Evolutionary conservation across 1,284 basidiomycete genomes (phyloP), one percentile per base, ranked within the genome.

Genomic region (Pulveroboletus sp.): DNA sequence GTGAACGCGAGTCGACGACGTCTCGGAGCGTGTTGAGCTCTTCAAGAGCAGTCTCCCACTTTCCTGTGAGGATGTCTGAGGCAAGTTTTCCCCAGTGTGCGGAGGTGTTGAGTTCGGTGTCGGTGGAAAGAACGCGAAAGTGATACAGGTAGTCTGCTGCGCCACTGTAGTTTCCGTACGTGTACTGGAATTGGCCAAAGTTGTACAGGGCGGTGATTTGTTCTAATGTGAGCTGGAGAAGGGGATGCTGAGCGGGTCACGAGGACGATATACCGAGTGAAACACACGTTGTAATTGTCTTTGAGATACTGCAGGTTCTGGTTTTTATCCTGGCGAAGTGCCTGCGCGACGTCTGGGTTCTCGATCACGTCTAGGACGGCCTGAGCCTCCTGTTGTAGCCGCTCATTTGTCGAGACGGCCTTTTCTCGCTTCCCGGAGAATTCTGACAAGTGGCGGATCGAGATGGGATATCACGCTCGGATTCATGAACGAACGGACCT

Each of bases 31-130:
- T 89, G 77, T 96, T 96, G 65, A 99, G 86, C 73, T 98, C 96
- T 68, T 93, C 89, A 14, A 98, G 82, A 0, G 96, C 96, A 26
- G 88, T 84, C 62, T 97, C 94, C 94, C 94, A 98, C 66, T 92
- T 89, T 54, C 96, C 97, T 6, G 89, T 89, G 49, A 99, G 86
- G 69, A 97, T 97, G 74, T 98, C 94, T 46, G 91, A 94, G 31
- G 96, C 94, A 61, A 99, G 90, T 77, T 98, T 98, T 39, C 96
- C 96, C 97, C 96, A 99, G 76, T 96, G 92, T 7, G 95, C 92
- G 12, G 96, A 98, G 49, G 94, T 88, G 75, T 91, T 94, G 67
- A 96, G 88, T 56, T 95, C 91, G 60, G 83, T 81, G 73, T 97
- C 93, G 58, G 95, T 96, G 46, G 96, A 97, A 60, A 99, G 89